Evolutionary conservation across 2,329 filamentous ascomycete species (phyloP), one percentile per base, ranked within the genome.

Genomic region (Diaporthe aspalathi): DNA sequence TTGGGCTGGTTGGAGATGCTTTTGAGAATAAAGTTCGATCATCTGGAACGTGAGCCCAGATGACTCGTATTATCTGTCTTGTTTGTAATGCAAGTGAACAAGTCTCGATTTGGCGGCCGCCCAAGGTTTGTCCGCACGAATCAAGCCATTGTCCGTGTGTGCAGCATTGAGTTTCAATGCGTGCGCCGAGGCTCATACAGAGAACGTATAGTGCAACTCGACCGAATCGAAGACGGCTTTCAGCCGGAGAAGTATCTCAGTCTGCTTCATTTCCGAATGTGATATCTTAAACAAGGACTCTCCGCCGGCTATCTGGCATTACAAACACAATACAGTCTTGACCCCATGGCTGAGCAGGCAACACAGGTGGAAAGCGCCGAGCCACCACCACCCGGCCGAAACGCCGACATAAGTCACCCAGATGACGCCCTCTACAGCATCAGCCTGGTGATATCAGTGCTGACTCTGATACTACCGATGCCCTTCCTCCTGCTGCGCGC

Each of bases 101-200:
- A 35, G 60, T 49, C 57, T 49, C 27, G 11, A 63, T 35, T 27
- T 17, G 20, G 11, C n/a, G 27, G 43, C 27, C 40, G 11, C 47
- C 24, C n/a, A 63, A 49, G 43, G 24, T 49, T 63, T 63, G 11
- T 12, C 32, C 11, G 27, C 57, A 63, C 27, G 43, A 63, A 63
- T 35, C 57, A 49, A 63, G 40, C 57, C 20, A 22, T 9, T 14
- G 40, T 49, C 57, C 27, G 43, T 63, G 57, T 47, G 24, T 17
- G 2, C 11, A 27, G 38, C 24, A n/a, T 20, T 35, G 11, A 17
- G 27, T 47, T 63, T 47, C 43, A 47, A 24, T 5, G 20, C n/a
- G 17, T n/a, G 45, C n/a, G n/a, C 12, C 27, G 12, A 47, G 12
- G 27, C 43, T 47, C 56, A 27, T 47, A 7, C 3, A 16, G 20